These are phyloP conservation scores for Talaromyces pinophilus DNA, from an alignment of 2,329 filamentous ascomycete genomes.

Conservation along the genomic window DNA sequence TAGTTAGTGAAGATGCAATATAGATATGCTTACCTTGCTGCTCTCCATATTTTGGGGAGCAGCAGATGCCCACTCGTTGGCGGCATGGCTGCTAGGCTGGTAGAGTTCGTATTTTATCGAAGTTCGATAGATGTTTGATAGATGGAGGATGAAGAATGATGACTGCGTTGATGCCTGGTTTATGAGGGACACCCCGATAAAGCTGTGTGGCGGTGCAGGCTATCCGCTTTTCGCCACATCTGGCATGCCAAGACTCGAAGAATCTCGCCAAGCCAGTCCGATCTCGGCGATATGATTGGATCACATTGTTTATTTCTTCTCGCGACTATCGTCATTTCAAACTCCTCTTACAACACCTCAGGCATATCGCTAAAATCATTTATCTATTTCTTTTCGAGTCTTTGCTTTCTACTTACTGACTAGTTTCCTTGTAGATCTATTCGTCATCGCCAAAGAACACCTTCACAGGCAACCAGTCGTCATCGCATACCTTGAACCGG, in stretches of 20 bases:
- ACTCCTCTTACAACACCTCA: not conserved
- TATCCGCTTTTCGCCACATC: constrained; percentile 16
- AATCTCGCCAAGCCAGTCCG: not conserved
- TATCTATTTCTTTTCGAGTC: too few relatives aligned
- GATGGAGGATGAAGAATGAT: constrained; percentile 23
- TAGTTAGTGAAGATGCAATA: not conserved
- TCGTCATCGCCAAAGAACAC: constrained; percentile 85
- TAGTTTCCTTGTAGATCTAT: constrained; percentile 44
- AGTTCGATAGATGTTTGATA: constrained; percentile 9
- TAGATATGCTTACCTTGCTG: constrained; percentile 45
- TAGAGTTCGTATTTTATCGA: constrained; percentile 5
- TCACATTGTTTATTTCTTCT: not conserved
- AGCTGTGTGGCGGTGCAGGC: constrained; percentile 25
- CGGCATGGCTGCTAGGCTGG: constrained; percentile 42
- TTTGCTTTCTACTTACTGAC: not conserved
- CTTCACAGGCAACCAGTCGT: constrained; percentile 69
- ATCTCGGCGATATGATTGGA: not conserved
- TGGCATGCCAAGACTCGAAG: constrained; percentile 2
- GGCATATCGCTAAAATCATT: not conserved
- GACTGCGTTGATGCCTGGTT: constrained; percentile 31
- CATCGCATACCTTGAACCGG: constrained; percentile 80
- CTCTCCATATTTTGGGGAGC: constrained; percentile 52
- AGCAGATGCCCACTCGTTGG: constrained; percentile 52
- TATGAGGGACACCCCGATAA: constrained; percentile 15
- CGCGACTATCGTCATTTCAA: not conserved